Conservation (phyloP, 192 early-diverging fungal species). For the Entomortierella beljakovae region DNA sequence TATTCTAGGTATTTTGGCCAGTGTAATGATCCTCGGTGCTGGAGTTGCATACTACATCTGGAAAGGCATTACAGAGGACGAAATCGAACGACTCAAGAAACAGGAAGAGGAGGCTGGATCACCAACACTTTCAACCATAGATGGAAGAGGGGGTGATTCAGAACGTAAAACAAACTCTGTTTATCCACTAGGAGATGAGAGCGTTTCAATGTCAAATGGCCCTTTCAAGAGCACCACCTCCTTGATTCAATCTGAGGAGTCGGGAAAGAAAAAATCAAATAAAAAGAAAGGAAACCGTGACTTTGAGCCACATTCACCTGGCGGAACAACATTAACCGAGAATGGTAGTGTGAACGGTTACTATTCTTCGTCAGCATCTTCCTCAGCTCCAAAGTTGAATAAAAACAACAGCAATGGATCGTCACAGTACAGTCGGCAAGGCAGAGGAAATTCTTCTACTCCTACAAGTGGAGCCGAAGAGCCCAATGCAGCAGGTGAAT, state of each 20-base stretch:
- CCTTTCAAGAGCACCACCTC: slow-evolving; percentile 48
- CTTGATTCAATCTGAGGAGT: slow-evolving; percentile 26
- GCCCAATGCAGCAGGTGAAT: not conserved
- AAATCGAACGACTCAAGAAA: not conserved
- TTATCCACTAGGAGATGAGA: slow-evolving; percentile 15
- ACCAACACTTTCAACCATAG: slow-evolving; percentile 6
- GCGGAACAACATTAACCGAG: slow-evolving; percentile 40
- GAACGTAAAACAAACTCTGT: slow-evolving; percentile 15
- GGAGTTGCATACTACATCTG: slow-evolving; percentile 30
- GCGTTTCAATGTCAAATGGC: slow-evolving; percentile 27
- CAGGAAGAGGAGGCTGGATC: slow-evolving; percentile 4
- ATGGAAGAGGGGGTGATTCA: not conserved
- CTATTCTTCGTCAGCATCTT: slow-evolving; percentile 32
- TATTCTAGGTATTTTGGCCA: slow-evolving; percentile 27
- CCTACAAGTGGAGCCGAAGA: not conserved
- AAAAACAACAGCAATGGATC: slow-evolving; percentile 40
- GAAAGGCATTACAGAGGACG: slow-evolving; percentile 21
- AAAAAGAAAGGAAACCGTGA: not conserved
- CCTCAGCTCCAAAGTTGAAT: slow-evolving; percentile 13
- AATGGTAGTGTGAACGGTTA: slow-evolving; percentile 40
- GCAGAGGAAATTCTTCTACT: not conserved
- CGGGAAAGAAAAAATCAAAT: not conserved
- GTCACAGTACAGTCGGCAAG: slow-evolving; percentile 24
- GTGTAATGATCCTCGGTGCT: slow-evolving; percentile 16
- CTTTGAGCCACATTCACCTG: slow-evolving; percentile 27